Percentiles rank a stretch among this genome's conserved stretches.
Conservation (phyloP, 345 rosid species). For the Carallia brachiata region DNA sequence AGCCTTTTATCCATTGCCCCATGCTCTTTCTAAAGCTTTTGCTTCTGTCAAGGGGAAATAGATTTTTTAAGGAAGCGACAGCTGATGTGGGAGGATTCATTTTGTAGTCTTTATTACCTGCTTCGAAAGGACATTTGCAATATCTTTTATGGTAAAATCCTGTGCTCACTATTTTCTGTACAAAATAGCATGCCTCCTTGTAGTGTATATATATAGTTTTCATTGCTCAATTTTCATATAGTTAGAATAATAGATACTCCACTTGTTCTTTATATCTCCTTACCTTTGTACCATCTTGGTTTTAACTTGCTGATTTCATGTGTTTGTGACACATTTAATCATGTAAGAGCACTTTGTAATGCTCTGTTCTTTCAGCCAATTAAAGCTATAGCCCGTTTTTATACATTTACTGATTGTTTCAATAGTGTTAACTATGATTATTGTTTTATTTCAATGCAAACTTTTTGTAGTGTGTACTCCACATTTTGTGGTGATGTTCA, state of each 20-base stretch:
- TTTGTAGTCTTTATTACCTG: constrained; percentile 80
- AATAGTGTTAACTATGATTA: neutral
- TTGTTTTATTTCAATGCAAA: constrained; percentile 20
- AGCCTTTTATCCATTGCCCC: constrained; percentile 6
- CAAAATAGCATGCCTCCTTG: neutral
- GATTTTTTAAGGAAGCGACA: constrained; percentile 71
- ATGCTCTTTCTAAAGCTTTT: constrained; percentile 11
- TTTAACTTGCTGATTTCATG: neutral
- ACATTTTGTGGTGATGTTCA: constrained; percentile 89
- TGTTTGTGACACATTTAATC: neutral
- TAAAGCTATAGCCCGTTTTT: neutral
- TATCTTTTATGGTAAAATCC: constrained; percentile 71
- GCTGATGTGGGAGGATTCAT: constrained; percentile 84
- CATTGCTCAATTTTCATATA: neutral
- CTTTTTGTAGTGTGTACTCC: constrained; percentile 70
- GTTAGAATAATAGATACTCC: neutral
- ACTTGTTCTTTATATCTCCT: neutral
- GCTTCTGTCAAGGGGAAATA: constrained; percentile 45
- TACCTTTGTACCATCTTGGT: neutral
- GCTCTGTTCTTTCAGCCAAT: neutral
- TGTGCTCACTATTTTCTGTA: neutral
- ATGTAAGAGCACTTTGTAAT: neutral
- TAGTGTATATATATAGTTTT: neutral
- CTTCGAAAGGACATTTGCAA: constrained; percentile 67
- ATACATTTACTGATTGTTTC: neutral